These are phyloP conservation scores for Xylaria sp. DNA, from an alignment of 2,329 filamentous ascomycete species.

Conservation along the genomic window DNA sequence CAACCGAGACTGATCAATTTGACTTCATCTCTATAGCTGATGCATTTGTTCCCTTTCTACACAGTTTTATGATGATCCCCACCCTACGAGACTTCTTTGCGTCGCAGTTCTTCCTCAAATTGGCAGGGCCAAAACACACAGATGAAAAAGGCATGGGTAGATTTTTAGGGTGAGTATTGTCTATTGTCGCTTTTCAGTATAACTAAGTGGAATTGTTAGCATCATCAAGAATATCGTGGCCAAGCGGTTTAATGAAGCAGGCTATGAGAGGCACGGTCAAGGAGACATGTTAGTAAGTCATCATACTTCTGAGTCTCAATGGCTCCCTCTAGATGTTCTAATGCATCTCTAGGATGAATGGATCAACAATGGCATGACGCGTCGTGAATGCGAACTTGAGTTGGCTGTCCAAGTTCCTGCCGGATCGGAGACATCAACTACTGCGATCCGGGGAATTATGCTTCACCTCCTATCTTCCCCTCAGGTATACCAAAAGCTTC, in stretches of 20 bases:
- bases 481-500: conserved; percentile 37
- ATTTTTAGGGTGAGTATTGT: conserved; percentile 40
- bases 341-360: conserved; percentile 41
- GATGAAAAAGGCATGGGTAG: conserved; percentile 44
- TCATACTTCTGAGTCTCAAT: not conserved
- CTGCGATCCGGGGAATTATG: conserved; percentile 41
- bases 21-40: conserved; percentile 43
- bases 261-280: not conserved
- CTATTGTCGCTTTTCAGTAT: not conserved
- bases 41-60: conserved; percentile 40
- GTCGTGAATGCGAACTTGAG: conserved; percentile 44
- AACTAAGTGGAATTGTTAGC: conserved; percentile 30
- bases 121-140: conserved; percentile 42
- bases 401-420: conserved; percentile 43
- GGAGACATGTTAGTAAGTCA: conserved; percentile 43
- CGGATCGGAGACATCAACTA: conserved; percentile 43
- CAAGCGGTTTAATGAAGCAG: conserved; percentile 37
- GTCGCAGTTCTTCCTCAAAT: conserved; percentile 41
- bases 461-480: conserved; percentile 41
- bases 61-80: conserved; percentile 44
- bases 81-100: conserved; percentile 40
- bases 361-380: conserved; percentile 44
- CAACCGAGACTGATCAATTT: conserved; percentile 43
- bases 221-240: conserved; percentile 39
- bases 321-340: not conserved